These are phyloP conservation scores for Onygenales sp. DNA, from an alignment of 2,329 filamentous ascomycete species.

Conservation along the genomic window DNA sequence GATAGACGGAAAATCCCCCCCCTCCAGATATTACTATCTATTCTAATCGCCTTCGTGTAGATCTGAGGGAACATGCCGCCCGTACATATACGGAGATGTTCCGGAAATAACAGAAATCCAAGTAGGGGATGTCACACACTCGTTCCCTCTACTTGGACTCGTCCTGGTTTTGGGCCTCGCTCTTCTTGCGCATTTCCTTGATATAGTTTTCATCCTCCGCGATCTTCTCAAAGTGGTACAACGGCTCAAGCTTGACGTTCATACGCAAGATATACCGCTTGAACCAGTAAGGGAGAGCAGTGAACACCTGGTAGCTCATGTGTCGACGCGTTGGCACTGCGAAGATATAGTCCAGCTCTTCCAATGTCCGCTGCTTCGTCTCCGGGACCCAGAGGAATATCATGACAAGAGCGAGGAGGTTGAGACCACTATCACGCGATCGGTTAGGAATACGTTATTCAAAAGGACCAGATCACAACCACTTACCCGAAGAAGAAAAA, in stretches of 20 bases:
- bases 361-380: constrained; percentile 46
- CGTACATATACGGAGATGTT: too few species aligned
- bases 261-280: constrained; percentile 48
- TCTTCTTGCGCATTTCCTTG: neutral
- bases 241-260: constrained; percentile 36
- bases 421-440: constrained; percentile 36
- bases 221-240: constrained; percentile 42
- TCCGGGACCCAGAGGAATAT: constrained; percentile 54
- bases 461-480: constrained; percentile 6
- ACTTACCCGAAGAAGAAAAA: constrained; percentile 51
- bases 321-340: constrained; percentile 51
- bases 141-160: neutral
- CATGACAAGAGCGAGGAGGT: constrained; percentile 51
- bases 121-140: too few species aligned
- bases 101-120: neutral
- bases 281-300: constrained; percentile 52
- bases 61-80: too few species aligned
- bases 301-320: constrained; percentile 47
- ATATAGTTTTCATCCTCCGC: constrained; percentile 3
- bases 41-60: too few species aligned
- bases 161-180: neutral
- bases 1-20: too few species aligned
- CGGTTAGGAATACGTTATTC: constrained; percentile 1
- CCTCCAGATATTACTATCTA: too few species aligned
- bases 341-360: constrained; percentile 51